phyloP scores from a whole-genome alignment of 2,329 filamentous ascomycete genomes.

The Aspergillus flavus region DNA sequence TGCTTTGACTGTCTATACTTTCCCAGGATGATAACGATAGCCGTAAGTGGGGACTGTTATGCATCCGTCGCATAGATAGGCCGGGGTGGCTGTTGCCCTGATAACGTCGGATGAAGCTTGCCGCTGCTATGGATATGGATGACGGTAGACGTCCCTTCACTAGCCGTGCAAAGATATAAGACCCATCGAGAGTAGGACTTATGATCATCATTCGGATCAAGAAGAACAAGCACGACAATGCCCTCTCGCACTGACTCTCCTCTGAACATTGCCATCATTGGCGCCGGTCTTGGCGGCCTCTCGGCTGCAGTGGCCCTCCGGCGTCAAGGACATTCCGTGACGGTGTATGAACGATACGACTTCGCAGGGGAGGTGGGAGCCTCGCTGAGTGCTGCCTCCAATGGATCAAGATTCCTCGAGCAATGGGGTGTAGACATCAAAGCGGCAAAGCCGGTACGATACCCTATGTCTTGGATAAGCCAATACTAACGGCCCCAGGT shows the following conservation, averaged over 20 bases:
- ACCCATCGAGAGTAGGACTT: not conserved
- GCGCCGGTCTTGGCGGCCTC: slow-evolving; percentile 23
- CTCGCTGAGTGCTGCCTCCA: slow-evolving; percentile 25
- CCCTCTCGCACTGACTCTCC: slow-evolving; percentile 26
- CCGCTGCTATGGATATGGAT: not conserved
- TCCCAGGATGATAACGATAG: not conserved
- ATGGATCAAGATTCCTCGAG: slow-evolving; percentile 25
- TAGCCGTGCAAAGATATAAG: not conserved
- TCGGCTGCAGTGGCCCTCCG: slow-evolving; percentile 9
- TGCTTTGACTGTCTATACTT: not conserved
- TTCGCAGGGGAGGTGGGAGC: slow-evolving; percentile 27
- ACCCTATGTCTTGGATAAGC: not conserved
- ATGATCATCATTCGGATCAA: not conserved
- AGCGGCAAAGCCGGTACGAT: slow-evolving; percentile 13
- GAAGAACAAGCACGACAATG: slow-evolving; percentile 13
- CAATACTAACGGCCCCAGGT: slow-evolving; percentile 18
- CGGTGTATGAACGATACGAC: slow-evolving; percentile 26
- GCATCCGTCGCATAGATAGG: slow-evolving; percentile 32
- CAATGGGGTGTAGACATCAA: slow-evolving; percentile 26
- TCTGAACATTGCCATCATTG: slow-evolving; percentile 28
- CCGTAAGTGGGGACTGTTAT: slow-evolving; percentile 1
- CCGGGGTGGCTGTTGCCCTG: not conserved
- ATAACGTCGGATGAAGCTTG: not conserved
- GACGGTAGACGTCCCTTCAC: not conserved
- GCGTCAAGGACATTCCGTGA: slow-evolving; percentile 22